These are phyloP conservation scores for Saccharomyces uvarum DNA, from an alignment of 1,139 yeast genomes.

Conservation along the genomic window DNA sequence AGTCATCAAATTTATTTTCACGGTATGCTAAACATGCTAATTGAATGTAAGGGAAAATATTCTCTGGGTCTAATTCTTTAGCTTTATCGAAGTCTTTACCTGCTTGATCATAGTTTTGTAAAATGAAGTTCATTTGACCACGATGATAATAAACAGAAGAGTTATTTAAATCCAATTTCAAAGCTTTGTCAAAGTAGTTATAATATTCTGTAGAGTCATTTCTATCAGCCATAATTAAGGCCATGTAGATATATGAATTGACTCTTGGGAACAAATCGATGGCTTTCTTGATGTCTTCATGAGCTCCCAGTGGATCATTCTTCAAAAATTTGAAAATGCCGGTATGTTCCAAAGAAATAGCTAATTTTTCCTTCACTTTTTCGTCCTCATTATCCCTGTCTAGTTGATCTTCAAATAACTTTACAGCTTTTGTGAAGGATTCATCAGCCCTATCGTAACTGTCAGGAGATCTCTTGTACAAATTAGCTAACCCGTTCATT, in stretches of 20 bases:
- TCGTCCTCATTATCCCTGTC: slow-evolving; percentile 34
- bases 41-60: slow-evolving; percentile 83
- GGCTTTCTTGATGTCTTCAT: slow-evolving; percentile 55
- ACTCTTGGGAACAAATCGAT: slow-evolving; percentile 66
- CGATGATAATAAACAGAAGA: slow-evolving; percentile 89
- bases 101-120: slow-evolving; percentile 69
- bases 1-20: slow-evolving; percentile 54
- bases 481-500: slow-evolving; percentile 57
- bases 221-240: slow-evolving; percentile 77
- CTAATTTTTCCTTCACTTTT: slow-evolving; percentile 38
- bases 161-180: slow-evolving; percentile 57
- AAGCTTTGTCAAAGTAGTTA: slow-evolving; percentile 55
- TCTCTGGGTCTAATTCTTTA: slow-evolving; percentile 62
- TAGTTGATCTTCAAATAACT: slow-evolving; percentile 39
- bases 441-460: slow-evolving; percentile 72
- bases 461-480: slow-evolving; percentile 57
- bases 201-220: slow-evolving; percentile 57
- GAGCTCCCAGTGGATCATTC: slow-evolving; percentile 58
- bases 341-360: slow-evolving; percentile 74
- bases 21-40: slow-evolving; percentile 88
- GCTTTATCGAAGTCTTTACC: slow-evolving; percentile 70
- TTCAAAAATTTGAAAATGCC: slow-evolving; percentile 81
- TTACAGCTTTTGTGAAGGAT: slow-evolving; percentile 59
- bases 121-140: slow-evolving; percentile 83
- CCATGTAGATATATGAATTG: slow-evolving; percentile 76